These are phyloP conservation scores for Vigna radiata DNA, from an alignment of 306 rosid species.

Conservation along the genomic window DNA sequence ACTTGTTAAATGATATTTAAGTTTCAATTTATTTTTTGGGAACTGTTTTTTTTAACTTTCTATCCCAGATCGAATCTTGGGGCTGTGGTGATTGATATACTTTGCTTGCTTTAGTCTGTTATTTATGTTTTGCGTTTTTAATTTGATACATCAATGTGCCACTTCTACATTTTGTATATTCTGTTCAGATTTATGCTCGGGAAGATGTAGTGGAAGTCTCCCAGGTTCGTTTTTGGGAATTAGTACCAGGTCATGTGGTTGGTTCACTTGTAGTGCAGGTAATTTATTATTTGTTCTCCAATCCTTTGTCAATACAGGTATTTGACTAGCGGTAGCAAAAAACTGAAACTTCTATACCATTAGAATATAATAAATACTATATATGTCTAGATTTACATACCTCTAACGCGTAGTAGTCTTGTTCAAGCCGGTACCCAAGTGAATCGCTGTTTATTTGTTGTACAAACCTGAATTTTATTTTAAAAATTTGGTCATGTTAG, in stretches of 20 bases:
- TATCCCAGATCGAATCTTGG: slow-evolving; percentile 3
- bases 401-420: not conserved
- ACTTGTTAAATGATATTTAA: slow-evolving; percentile 32
- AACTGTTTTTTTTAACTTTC: not conserved
- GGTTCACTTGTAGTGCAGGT: slow-evolving; percentile 84
- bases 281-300: slow-evolving; percentile 13
- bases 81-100: slow-evolving; percentile 6
- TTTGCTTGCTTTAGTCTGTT: slow-evolving; percentile 11
- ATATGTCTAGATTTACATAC: not conserved
- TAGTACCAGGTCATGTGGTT: slow-evolving; percentile 90
- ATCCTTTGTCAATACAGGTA: not conserved
- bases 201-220: slow-evolving; percentile 84
- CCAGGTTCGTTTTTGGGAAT: slow-evolving; percentile 91
- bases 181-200: slow-evolving; percentile 65
- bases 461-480: slow-evolving; percentile 6
- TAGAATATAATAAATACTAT: not conserved
- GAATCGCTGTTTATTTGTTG: not conserved
- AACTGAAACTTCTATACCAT: slow-evolving; percentile 1
- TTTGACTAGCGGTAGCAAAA: slow-evolving; percentile 7
- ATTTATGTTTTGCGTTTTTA: slow-evolving; percentile 26
- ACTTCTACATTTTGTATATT: not conserved
- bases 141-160: slow-evolving; percentile 28
- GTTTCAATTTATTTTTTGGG: slow-evolving; percentile 5
- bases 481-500: slow-evolving; percentile 14
- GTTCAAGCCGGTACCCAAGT: not conserved